A percentile compares a stretch with the other conserved stretches of the same genome.
These are phyloP conservation scores for Citrus medica DNA, from an alignment of 345 rosid genomes.

Conservation along the genomic window DNA sequence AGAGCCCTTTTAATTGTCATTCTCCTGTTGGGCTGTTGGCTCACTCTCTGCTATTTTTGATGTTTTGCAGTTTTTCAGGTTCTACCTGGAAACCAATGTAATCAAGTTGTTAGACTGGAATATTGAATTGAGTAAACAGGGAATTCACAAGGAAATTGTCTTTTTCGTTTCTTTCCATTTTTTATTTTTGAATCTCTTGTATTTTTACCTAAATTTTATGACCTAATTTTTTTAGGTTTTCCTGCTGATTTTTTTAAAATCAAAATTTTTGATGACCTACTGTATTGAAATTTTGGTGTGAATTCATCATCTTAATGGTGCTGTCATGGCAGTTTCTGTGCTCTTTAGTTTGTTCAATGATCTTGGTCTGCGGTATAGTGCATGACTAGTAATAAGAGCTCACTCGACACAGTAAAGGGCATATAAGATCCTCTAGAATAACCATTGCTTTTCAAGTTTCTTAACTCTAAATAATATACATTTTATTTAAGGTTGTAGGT, in stretches of 20 bases:
- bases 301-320: neutral
- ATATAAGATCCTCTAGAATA: too few species aligned
- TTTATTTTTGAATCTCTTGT: neutral
- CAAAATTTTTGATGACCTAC: neutral
- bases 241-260: neutral
- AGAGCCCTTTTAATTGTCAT: neutral
- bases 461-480: too few species aligned
- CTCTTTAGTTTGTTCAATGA: too few species aligned
- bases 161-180: neutral
- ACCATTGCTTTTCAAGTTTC: too few species aligned
- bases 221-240: neutral
- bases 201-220: neutral
- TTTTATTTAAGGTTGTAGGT: too few species aligned
- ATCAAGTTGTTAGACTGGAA: conserved; percentile 2
- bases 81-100: neutral
- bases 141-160: neutral
- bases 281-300: neutral
- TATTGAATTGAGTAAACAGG: neutral
- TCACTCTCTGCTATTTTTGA: neutral
- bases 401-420: too few species aligned
- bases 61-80: conserved; percentile 2
- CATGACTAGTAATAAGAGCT: too few species aligned
- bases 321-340: too few species aligned
- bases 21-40: neutral
- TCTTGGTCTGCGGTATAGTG: too few species aligned